Base-by-base conservation (phyloP, 164 flowering plant genomes). In the Umbellularia californica region DNA sequence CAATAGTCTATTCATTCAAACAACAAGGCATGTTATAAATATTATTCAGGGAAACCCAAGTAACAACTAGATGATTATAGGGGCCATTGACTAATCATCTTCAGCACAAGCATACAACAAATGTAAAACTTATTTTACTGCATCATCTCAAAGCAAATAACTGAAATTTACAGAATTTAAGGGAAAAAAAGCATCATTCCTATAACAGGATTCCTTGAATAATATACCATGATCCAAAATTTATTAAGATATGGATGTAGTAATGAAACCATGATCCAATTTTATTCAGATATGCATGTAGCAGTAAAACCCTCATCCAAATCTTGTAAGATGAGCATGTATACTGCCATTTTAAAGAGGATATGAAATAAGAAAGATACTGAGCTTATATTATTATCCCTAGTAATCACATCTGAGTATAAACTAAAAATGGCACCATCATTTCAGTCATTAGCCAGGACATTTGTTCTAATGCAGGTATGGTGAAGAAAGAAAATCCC, bases 1-100 rank as follows among this genome's bases (percentile, higher is more conserved):
- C 93, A 82, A 89, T 79, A 33, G 73, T 90, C 98, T 95, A 83
- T 70, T 30, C 71, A 84, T n/a, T 69, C 27, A 78, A 70, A 67
- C 68, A 70, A 65, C 19, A 23, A 35, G 27, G 5, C 73, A 58
- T 30, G 69, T 33, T 67, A 67, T 30, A 28, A 30, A 19, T 12
- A 25, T 65, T 23, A 65, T 17, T 25, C 17, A 23, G 5, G 15
- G 68, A 25, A 64, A 28, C 68, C 14, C 24, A 28, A 65, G 28
- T 65, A 23, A 65, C 3, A 14, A 67, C 15, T 15, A 67, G n/a
- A 67, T 5, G 50, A 67, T 3, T 12, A 7, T 13, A 28, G 28
- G 14, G 47, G 19, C 69, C 19, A 67, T 30, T 14, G 14, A 67
- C n/a, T 25, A 22, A 27, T 58, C 24, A 64, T 20, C 3, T 22